Percentiles rank a stretch among this genome's conserved stretches.
Conservation (phyloP, 495 filamentous ascomycete species). For the Aspergillus coremiiformis region DNA sequence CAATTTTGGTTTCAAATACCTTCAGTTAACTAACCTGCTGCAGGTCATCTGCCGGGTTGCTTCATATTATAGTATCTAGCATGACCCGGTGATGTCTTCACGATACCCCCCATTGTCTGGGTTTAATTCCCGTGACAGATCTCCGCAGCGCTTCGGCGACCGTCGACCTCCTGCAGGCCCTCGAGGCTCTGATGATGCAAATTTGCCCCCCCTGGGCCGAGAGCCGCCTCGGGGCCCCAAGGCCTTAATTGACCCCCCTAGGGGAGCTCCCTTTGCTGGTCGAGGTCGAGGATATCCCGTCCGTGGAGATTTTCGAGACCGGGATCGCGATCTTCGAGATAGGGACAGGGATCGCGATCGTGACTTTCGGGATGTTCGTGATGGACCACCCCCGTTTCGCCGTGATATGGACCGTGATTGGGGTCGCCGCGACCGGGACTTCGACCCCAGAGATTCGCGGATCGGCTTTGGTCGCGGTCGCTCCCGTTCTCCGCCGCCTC, state of each 20-base stretch:
- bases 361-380: conserved; percentile 32
- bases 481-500: conserved; percentile 35
- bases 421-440: conserved; percentile 32
- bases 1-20: conserved; percentile 3
- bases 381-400: conserved; percentile 24
- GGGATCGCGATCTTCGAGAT: conserved; percentile 46
- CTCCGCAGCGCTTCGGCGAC: conserved; percentile 40
- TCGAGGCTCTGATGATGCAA: conserved; percentile 36
- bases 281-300: conserved; percentile 41
- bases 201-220: conserved; percentile 31
- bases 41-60: conserved; percentile 17
- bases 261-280: conserved; percentile 41
- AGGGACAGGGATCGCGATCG: conserved; percentile 38
- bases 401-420: conserved; percentile 39
- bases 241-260: conserved; percentile 57
- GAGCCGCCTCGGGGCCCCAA: conserved; percentile 67
- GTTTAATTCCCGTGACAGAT: conserved; percentile 44
- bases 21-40: conserved; percentile 13
- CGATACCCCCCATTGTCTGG: conserved; percentile 42
- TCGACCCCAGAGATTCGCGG: conserved; percentile 36
- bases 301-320: conserved; percentile 56
- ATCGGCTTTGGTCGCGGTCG: conserved; percentile 38
- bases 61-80: conserved; percentile 22
- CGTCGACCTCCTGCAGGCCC: conserved; percentile 36
- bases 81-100: conserved; percentile 45